A percentile compares a stretch with the other conserved stretches of the same genome.
Evolutionary conservation across 169 alveolate species (phyloP).

Genomic region (Eimeria nieschulzi): DNA sequence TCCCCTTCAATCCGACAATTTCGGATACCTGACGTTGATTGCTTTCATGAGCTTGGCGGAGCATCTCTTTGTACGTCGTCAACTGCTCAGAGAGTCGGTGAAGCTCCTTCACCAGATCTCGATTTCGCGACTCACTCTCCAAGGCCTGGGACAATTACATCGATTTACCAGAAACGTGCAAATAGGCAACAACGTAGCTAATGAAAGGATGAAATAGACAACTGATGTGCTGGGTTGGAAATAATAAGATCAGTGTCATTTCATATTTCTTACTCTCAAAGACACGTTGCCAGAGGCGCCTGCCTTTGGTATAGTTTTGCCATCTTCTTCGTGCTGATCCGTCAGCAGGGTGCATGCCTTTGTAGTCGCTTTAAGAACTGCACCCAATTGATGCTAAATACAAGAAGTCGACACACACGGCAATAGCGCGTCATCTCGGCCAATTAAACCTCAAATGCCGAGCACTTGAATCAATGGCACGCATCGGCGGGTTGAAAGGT

Average conservation of each 20-base stretch:
- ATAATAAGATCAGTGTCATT: not conserved
- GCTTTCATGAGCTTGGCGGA: not conserved
- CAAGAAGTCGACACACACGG: too few species aligned
- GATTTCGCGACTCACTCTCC: not conserved
- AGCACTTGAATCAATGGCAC: too few species aligned
- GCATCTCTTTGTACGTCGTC: not conserved
- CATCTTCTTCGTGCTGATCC: not conserved
- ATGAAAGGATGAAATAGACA: not conserved
- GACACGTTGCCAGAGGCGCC: not conserved
- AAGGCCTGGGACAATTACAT: not conserved
- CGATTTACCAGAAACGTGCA: not conserved
- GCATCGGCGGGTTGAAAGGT: too few species aligned
- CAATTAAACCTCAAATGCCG: too few species aligned
- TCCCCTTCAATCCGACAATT: not conserved
- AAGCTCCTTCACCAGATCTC: not conserved
- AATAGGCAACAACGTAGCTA: not conserved
- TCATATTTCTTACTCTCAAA: not conserved
- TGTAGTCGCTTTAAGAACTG: not conserved
- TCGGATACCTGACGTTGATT: not conserved
- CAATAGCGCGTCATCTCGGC: too few species aligned
- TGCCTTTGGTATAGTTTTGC: not conserved
- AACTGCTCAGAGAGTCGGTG: not conserved
- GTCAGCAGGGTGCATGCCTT: not conserved
- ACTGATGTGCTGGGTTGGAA: not conserved
- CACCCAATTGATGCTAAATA: not conserved